These are phyloP conservation scores for Pseudozyma sp. DNA, from an alignment of 1,284 basidiomycete genomes.

Conservation along the genomic window DNA sequence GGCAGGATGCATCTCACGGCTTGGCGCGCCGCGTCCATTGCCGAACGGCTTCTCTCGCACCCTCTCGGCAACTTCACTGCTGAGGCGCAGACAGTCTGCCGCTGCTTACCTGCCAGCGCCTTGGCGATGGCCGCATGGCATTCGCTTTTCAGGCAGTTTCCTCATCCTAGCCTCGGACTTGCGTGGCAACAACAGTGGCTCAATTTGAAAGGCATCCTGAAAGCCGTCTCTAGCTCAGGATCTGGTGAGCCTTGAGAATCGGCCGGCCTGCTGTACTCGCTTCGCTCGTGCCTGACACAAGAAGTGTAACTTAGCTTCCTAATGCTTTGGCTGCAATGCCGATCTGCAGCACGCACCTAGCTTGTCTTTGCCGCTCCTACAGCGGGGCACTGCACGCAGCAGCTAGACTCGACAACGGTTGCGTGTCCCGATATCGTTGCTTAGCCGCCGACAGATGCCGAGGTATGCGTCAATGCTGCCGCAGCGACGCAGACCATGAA, in stretches of 20 bases:
- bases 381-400: no score
- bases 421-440: background rate
- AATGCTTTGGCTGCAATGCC: slow-evolving; percentile 2
- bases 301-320: no score
- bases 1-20: slow-evolving; percentile 6
- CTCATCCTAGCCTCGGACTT: slow-evolving; percentile 6
- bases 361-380: no score
- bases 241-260: no score
- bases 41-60: slow-evolving; percentile 1
- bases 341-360: background rate
- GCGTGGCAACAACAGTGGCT: background rate
- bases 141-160: background rate
- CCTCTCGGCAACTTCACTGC: no score
- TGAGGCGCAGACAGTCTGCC: background rate
- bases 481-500: no score
- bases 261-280: no score
- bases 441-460: slow-evolving; percentile 11
- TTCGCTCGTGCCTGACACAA: no score
- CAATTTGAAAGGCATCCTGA: no score
- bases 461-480: slow-evolving; percentile 11
- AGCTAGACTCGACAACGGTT: no score
- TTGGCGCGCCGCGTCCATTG: slow-evolving; percentile 3
- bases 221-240: no score
- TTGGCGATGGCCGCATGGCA: background rate
- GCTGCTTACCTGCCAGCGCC: background rate